A percentile compares a stretch with the other conserved stretches of the same genome.
phyloP scores from a whole-genome alignment of 2,329 filamentous ascomycete species.

The Podosphaera fusca region DNA sequence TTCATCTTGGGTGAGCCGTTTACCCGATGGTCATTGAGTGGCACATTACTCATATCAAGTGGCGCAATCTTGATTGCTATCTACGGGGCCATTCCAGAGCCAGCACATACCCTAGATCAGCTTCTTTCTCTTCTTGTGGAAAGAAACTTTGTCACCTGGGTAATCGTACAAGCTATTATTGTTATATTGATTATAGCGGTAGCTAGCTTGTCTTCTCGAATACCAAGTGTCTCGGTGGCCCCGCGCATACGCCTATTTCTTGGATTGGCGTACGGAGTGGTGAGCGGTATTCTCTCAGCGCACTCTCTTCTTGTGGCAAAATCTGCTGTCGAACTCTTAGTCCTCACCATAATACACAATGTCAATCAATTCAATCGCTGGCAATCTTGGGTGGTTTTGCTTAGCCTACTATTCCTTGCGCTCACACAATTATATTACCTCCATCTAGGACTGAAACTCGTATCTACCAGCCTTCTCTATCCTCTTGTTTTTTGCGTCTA shows the following conservation, averaged over 20 bases:
- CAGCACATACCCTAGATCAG: conserved; percentile 69
- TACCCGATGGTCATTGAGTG: conserved; percentile 75
- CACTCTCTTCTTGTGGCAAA: conserved; percentile 87
- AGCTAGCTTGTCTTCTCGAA: conserved; percentile 30
- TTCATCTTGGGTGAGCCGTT: conserved; percentile 84
- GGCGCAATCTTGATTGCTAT: conserved; percentile 83
- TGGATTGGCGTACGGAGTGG: conserved; percentile 69
- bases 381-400: conserved; percentile 80
- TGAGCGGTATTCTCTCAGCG: conserved; percentile 82
- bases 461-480: conserved; percentile 88
- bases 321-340: conserved; percentile 82
- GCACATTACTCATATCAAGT: conserved; percentile 65
- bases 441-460: conserved; percentile 77
- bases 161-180: conserved; percentile 53
- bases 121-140: conserved; percentile 53
- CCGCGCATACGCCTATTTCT: conserved; percentile 50
- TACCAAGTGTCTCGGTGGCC: conserved; percentile 32
- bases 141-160: conserved; percentile 67
- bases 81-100: conserved; percentile 84
- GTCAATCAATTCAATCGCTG: conserved; percentile 87
- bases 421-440: conserved; percentile 87
- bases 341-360: conserved; percentile 63
- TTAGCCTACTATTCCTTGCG: conserved; percentile 59
- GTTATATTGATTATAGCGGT: conserved; percentile 44
- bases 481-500: conserved; percentile 96